Conservation (phyloP, 148 eudicot species). For the Silene conica region DNA sequence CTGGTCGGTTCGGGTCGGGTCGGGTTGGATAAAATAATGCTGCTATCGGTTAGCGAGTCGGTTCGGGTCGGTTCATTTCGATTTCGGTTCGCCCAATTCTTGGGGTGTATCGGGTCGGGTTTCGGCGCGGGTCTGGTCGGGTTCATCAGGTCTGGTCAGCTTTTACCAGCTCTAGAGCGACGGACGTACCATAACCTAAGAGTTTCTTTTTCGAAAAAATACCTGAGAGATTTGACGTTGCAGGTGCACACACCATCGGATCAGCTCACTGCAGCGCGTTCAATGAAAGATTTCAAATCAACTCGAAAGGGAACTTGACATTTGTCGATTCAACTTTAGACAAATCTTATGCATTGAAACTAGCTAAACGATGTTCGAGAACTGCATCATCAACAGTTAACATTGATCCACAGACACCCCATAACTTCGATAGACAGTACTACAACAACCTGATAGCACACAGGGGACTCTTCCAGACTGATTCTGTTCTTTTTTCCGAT, state of each 20-base stretch:
- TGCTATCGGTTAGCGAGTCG: too few species aligned
- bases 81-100: too few species aligned
- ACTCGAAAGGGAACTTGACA: conserved; percentile 45
- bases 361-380: conserved; percentile 41
- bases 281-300: conserved; percentile 44
- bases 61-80: too few species aligned
- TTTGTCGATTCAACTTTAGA: conserved; percentile 49
- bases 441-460: conserved; percentile 43
- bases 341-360: conserved; percentile 37
- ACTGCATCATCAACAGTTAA: conserved; percentile 32
- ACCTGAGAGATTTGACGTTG: neutral
- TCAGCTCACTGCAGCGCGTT: conserved; percentile 59
- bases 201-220: neutral
- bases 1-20: too few species aligned
- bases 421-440: conserved; percentile 52
- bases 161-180: too few species aligned
- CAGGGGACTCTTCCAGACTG: conserved; percentile 60
- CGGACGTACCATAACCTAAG: too few species aligned
- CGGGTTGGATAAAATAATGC: too few species aligned
- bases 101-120: too few species aligned
- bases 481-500: conserved; percentile 43
- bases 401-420: conserved; percentile 52
- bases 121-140: too few species aligned
- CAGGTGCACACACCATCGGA: conserved; percentile 85
- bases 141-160: too few species aligned